phyloP scores from a whole-genome alignment of 2,329 filamentous ascomycete genomes.

The Aspergillus neoniger region DNA sequence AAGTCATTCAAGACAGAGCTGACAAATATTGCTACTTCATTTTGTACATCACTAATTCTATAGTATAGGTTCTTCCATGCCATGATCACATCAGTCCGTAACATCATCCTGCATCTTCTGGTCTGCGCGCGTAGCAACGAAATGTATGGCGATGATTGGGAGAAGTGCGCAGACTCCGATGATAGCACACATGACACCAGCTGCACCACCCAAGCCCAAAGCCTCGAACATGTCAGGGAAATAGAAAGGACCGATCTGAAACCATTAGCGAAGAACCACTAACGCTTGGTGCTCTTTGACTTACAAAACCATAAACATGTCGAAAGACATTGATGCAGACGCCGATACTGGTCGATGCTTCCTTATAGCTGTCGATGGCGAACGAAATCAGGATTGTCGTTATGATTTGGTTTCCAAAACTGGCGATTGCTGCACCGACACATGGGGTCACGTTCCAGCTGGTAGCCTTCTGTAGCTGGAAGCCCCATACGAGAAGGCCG shows the following conservation, averaged over 20 bases:
- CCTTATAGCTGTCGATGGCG: constrained; percentile 59
- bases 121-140: constrained; percentile 13
- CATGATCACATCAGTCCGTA: background rate
- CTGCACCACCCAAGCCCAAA: constrained; percentile 36
- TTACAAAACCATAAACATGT: constrained; percentile 57
- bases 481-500: constrained; percentile 57
- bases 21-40: no score
- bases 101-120: background rate
- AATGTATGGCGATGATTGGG: constrained; percentile 36
- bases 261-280: background rate
- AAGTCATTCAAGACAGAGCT: no score
- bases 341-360: constrained; percentile 57
- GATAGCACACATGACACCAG: constrained; percentile 41
- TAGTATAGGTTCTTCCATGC: background rate
- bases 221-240: constrained; percentile 45
- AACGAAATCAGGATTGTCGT: constrained; percentile 64
- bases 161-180: constrained; percentile 36
- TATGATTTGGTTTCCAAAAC: constrained; percentile 61
- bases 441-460: constrained; percentile 60
- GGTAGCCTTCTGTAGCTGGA: constrained; percentile 51
- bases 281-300: constrained; percentile 21
- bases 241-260: constrained; percentile 30
- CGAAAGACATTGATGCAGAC: constrained; percentile 61
- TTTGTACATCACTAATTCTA: no score
- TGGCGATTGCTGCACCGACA: constrained; percentile 55